These are phyloP conservation scores for Podila horticola DNA, from an alignment of 192 early-diverging fungal species.

Conservation along the genomic window DNA sequence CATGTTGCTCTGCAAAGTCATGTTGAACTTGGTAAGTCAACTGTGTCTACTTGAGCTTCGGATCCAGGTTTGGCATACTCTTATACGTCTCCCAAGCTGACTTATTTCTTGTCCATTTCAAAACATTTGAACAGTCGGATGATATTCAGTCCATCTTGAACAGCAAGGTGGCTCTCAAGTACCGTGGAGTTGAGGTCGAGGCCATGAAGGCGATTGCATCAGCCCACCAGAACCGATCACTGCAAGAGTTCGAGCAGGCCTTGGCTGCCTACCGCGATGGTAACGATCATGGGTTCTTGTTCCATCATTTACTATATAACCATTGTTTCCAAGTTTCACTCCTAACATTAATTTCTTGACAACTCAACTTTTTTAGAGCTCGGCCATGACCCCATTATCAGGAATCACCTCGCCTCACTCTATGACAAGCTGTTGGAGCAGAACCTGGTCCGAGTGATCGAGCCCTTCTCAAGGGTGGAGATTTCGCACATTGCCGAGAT, in stretches of 20 bases:
- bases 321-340: not conserved
- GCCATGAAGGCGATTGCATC: constrained; percentile 95
- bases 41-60: too few relatives aligned
- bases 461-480: constrained; percentile 98
- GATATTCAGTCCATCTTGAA: constrained; percentile 93
- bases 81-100: too few relatives aligned
- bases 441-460: constrained; percentile 96
- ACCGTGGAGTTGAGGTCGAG: constrained; percentile 88
- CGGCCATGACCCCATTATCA: constrained; percentile 93
- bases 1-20: constrained; percentile 99
- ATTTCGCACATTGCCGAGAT: constrained; percentile 95
- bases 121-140: constrained; percentile 72
- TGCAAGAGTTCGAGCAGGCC: constrained; percentile 95
- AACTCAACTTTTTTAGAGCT: constrained; percentile 67
- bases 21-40: constrained; percentile 88
- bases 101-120: too few relatives aligned
- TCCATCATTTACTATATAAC: not conserved
- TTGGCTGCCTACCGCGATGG: constrained; percentile 87
- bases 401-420: constrained; percentile 88
- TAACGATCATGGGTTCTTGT: constrained; percentile 30
- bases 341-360: not conserved
- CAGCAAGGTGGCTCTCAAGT: constrained; percentile 90
- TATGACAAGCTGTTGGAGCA: constrained; percentile 98
- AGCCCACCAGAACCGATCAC: constrained; percentile 97
- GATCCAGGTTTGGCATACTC: too few relatives aligned